These are phyloP conservation scores for Fusarium euwallaceae DNA, from an alignment of 2,329 filamentous ascomycete species.

Conservation along the genomic window DNA sequence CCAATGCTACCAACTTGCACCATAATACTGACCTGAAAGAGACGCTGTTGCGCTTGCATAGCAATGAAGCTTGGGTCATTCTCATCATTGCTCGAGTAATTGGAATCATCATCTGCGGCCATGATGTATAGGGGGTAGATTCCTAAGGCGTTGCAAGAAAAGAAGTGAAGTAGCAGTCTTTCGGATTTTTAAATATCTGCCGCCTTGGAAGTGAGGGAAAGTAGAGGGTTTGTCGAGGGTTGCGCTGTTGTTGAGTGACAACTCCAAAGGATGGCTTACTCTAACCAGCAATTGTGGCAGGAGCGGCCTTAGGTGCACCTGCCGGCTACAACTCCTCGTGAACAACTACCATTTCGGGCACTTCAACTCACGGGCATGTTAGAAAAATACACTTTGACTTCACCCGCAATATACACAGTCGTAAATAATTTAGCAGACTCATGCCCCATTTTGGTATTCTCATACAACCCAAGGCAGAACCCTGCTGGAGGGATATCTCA, in stretches of 20 bases:
- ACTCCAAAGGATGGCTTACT: background rate
- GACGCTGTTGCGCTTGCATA: conserved; percentile 46
- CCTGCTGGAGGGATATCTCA: conserved; percentile 47
- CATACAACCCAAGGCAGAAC: conserved; percentile 51
- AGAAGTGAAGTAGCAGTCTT: background rate
- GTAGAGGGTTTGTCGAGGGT: background rate
- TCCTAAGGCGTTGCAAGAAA: too few species aligned
- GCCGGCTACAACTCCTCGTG: background rate
- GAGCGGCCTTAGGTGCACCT: conserved; percentile 3
- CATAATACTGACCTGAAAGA: conserved; percentile 39
- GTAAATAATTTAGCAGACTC: conserved; percentile 43
- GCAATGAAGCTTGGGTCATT: conserved; percentile 41
- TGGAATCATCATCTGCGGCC: conserved; percentile 29
- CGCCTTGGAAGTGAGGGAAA: background rate
- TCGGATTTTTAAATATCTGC: background rate
- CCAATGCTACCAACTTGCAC: background rate
- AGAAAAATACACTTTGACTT: background rate
- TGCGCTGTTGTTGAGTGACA: background rate
- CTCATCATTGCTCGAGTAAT: conserved; percentile 35
- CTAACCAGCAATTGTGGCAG: conserved; percentile 7
- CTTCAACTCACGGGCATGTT: too few species aligned
- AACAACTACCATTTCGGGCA: too few species aligned
- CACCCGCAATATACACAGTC: conserved; percentile 20
- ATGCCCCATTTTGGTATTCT: conserved; percentile 52
- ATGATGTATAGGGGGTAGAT: conserved; percentile 11